Base-by-base conservation (phyloP, 2,329 filamentous ascomycete species). In the Xylariaceae sp. region DNA sequence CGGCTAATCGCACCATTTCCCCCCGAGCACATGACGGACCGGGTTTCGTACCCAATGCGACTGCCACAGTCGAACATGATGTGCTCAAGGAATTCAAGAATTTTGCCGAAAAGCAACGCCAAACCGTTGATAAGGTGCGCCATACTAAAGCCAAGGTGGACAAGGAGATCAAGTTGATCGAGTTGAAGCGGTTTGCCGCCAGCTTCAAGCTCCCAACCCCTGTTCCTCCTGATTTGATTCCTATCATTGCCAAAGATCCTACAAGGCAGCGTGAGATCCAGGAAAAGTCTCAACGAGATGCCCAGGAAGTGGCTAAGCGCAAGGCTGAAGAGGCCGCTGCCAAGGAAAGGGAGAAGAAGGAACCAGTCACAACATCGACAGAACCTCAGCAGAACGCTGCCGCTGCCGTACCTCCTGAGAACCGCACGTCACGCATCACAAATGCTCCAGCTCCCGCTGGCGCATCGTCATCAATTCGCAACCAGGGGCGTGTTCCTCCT, bases 231-330 rank as follows among this genome's bases (percentile, higher is more conserved):
- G 94, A 99, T 73, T 77, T 99, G 41, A 92, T 99, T 34, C 88
- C 90, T 1, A 99, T 99, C 66, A 88, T 99, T 61, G 93, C 94
- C 60, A 99, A 97, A 73, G 94, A 99, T 71, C 92, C 92, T n/a
- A 82, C 80, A 51, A 99, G 97, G 77, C 94, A 97, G 75, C 87
- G 92, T 69, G 86, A 92, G 71, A 97, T 99, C 64, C 88, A 96
- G 69, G 88, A 92, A 67, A 95, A 92, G 74, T 91, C 91, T 1
- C 85, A 90, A 61, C 84, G 86, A 69, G 88, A 93, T 65, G 87
- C 86, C 2, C 86, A 90, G 63, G 83, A 86, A 63, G 74, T 82
- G n/a, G 73, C 75, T 6, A 77, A 67, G 67, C 77, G 68, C 72
- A 85, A 76, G 70, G 72, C 74, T 10, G 72, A 76, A 18, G 70